Evolutionary conservation across 352 stramenopile species (phyloP), one percentile per base, ranked within the genome.

Genomic region (Pythium myriotylum): DNA sequence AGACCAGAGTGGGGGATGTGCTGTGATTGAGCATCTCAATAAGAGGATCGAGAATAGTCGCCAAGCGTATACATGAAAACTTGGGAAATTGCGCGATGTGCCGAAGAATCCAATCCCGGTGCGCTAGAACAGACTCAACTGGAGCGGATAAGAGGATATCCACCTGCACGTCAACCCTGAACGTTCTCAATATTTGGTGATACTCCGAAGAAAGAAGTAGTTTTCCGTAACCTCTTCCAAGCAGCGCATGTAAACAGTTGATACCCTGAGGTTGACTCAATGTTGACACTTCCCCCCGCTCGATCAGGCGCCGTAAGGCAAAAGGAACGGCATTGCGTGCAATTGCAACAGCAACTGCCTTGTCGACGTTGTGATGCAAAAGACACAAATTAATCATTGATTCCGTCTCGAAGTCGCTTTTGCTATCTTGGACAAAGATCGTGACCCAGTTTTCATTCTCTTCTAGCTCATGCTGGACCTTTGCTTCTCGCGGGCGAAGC

Each of bases 81-180:
- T 58, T 61, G 3, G 80, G 59, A 26, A 93, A 76, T 1, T 54
- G 33, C 26, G 57, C 48, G 22, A 92, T 41, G 22, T 90, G 78
- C 1, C 84, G 79, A 17, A 84, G 23, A 12, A 94, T 50, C 84
- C 84, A 94, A 45, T 92, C 84, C 29, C 86, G 82, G 55, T 93
- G 86, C 33, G 76, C 62, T 46, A 92, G 55, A 41, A 94, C 19
- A 2, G 23, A 71, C 23, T 74, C 62, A 20, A 70, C 55, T 0
- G 76, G 66, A 0, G 73, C 67, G 26, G 74, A 70, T 23, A 91
- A 48, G 45, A 92, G 60, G 22, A 91, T 65, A 35, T 89, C 51
- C 14, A 85, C 61, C 58, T 94, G 82, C 42, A 71, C 37, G 16
- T 82, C 65, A 3, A 84, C 54, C 2, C 75, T 58, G 14, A 92